Evolutionary conservation across 2,329 filamentous ascomycete species (phyloP).

Genomic region (Claviceps pusilla): DNA sequence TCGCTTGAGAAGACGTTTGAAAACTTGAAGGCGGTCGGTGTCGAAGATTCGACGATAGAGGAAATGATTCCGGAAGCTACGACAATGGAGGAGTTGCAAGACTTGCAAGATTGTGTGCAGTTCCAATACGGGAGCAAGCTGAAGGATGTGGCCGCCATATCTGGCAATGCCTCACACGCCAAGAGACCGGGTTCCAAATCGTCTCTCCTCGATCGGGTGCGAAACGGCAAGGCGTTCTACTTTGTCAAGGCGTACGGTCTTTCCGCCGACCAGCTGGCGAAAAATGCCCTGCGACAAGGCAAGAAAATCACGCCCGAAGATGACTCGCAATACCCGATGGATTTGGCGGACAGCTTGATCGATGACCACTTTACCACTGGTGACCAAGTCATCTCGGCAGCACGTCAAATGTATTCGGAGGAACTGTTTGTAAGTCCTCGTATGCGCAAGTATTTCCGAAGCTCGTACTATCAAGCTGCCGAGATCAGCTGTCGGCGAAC

Average conservation of each 20-base stretch:
- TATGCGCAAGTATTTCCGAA: slow-evolving; percentile 74
- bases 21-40: slow-evolving; percentile 48
- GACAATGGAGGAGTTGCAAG: slow-evolving; percentile 90
- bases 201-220: slow-evolving; percentile 68
- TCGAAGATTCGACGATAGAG: slow-evolving; percentile 62
- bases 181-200: slow-evolving; percentile 76
- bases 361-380: slow-evolving; percentile 62
- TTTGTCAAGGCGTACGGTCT: slow-evolving; percentile 86
- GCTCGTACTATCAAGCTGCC: slow-evolving; percentile 69
- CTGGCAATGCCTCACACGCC: slow-evolving; percentile 47
- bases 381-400: slow-evolving; percentile 59
- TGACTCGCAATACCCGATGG: slow-evolving; percentile 61
- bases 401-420: slow-evolving; percentile 78
- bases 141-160: slow-evolving; percentile 57
- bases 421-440: slow-evolving; percentile 78
- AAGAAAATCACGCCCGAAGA: slow-evolving; percentile 77
- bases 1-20: slow-evolving; percentile 66
- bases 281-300: slow-evolving; percentile 67
- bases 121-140: slow-evolving; percentile 81
- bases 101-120: slow-evolving; percentile 89
- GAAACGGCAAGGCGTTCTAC: slow-evolving; percentile 62
- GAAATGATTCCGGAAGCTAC: slow-evolving; percentile 66
- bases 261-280: slow-evolving; percentile 71
- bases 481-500: slow-evolving; percentile 79
- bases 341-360: slow-evolving; percentile 68